phyloP scores from a whole-genome alignment of 2,329 filamentous ascomycete species.

The Botrytis byssoidea region DNA sequence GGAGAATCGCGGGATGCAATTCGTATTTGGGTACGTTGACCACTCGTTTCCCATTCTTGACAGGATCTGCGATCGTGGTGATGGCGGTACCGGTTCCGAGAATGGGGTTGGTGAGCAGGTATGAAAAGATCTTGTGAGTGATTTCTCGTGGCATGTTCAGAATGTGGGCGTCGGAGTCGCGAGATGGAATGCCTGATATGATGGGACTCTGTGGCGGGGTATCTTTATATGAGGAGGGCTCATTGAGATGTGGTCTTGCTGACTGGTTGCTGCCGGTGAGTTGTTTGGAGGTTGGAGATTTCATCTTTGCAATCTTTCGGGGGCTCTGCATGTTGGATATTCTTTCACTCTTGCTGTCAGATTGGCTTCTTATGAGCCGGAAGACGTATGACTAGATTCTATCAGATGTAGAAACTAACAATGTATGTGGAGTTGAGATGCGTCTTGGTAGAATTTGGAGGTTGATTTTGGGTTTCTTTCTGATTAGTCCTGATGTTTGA shows the following conservation, averaged over 20 bases:
- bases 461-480: not conserved
- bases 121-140: not conserved
- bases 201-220: fast-evolving
- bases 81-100: not conserved
- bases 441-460: not conserved
- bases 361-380: not conserved
- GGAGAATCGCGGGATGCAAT: not conserved
- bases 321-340: not conserved
- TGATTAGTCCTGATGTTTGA: not conserved
- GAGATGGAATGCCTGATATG: not conserved
- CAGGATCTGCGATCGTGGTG: not conserved
- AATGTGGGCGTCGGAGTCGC: not conserved
- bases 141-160: not conserved
- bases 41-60: not conserved
- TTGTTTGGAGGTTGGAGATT: not conserved
- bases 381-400: too few species aligned
- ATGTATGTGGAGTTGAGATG: not conserved
- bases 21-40: not conserved
- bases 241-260: fast-evolving
- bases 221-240: not conserved
- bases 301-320: not conserved
- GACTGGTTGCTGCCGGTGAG: too few species aligned
- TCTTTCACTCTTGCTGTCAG: not conserved
- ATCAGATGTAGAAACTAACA: not conserved
- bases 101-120: not conserved